Base-by-base conservation (phyloP, 345 rosid genomes). In the Atalantia buxifolia region DNA sequence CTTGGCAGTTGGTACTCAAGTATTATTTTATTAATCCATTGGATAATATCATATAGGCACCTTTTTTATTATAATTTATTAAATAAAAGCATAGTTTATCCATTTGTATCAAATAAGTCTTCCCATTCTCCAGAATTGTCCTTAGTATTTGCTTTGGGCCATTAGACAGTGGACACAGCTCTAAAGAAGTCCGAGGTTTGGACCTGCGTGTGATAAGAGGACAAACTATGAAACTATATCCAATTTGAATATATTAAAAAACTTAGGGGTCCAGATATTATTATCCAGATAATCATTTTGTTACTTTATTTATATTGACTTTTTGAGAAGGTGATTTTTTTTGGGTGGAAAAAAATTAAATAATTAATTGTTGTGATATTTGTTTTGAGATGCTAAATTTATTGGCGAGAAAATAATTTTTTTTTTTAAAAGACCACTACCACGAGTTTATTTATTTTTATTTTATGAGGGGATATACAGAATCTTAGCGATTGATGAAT, bases 111-210 rank as follows among this genome's bases (percentile, higher is more conserved):
- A 53, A 18, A 18, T 19, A 16, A 53, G 22, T 53, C 7, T 53
- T 18, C 16, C 0, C 57, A 13, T 45, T 45, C 18, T 3, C 50
- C 18, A 3, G 16, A 45, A 45, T 40, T 13, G 50, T 45, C 14
- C 50, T 42, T 42, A 2, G 48, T 42, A 14, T 42, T 42, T 42
- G 48, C 0, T 45, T 45, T 45, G 4, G 50, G 14, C 18, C 45
- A 2, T 45, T 12, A 0, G 50, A 0, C 50, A 3, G 1, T 12
- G 0, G 50, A 0, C 50, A 3, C 0, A 12, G 13, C 50, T 38
- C 42, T 38, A 38, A 36, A 12, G 50, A 45, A 0, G 1, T 45
- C 4, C 18, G 18, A 12, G 18, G 5, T 13, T 45, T 13, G 50
- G 18, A 45, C 50, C 50, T 45, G 50, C 50, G 18, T 42, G 50